phyloP scores from a whole-genome alignment of 257 asterid species.

The Nemophila menziesii region DNA sequence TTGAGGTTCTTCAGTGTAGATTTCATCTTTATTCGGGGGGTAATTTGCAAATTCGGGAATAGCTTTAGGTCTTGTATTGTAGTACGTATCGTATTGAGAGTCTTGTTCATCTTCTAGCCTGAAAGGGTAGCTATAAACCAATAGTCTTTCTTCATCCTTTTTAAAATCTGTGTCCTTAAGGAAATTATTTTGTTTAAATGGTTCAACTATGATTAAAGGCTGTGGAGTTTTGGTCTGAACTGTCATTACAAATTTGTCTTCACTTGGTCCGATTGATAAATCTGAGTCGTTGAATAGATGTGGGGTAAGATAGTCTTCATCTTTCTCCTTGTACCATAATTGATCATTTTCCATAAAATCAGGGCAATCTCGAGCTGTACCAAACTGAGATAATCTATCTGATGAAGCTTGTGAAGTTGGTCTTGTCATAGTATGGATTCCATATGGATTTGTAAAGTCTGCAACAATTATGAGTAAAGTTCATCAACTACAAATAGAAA shows the following conservation, averaged over 20 bases:
- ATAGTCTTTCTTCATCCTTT: constrained; percentile 9
- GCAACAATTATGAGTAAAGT: constrained; percentile 12
- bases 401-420: constrained; percentile 70
- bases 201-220: constrained; percentile 15
- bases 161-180: constrained; percentile 23
- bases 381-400: constrained; percentile 72
- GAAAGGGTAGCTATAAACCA: constrained; percentile 13
- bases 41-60: constrained; percentile 20
- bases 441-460: constrained; percentile 97
- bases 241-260: constrained; percentile 69
- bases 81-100: constrained; percentile 7
- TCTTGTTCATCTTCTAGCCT: constrained; percentile 11
- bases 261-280: constrained; percentile 41
- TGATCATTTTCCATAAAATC: constrained; percentile 83
- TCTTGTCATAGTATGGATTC: constrained; percentile 32
- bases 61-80: constrained; percentile 2
- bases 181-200: constrained; percentile 26
- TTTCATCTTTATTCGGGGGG: constrained; percentile 9
- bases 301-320: constrained; percentile 61
- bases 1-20: constrained; percentile 18
- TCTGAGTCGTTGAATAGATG: constrained; percentile 39
- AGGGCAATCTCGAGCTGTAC: constrained; percentile 85
- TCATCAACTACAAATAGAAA: too few species aligned
- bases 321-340: constrained; percentile 76
- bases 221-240: constrained; percentile 24